Conservation (phyloP, 1,139 yeast species). For the Suhomyces maxii region DNA sequence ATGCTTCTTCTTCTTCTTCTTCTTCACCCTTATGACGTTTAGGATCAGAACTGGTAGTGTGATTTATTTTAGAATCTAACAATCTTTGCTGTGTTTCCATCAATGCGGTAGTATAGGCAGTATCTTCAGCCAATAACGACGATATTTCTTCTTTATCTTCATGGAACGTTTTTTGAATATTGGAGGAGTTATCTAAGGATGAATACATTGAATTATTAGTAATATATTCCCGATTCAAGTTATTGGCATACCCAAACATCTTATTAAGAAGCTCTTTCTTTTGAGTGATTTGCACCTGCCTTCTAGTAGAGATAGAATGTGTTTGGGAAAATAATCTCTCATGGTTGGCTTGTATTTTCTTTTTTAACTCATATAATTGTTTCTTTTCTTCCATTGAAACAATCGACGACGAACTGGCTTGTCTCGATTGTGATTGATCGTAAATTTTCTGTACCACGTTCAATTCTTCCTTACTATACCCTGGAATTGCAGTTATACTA, state of each 20-base stretch:
- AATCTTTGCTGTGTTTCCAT: slow-evolving; percentile 23
- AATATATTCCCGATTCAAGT: slow-evolving; percentile 40
- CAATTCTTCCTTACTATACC: slow-evolving; percentile 42
- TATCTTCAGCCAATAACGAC: slow-evolving; percentile 36
- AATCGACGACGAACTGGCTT: slow-evolving; percentile 1
- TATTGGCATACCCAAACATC: slow-evolving; percentile 42
- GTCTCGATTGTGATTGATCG: slow-evolving; percentile 13
- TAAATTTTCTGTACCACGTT: slow-evolving; percentile 20
- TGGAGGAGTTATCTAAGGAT: slow-evolving; percentile 38
- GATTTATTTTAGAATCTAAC: slow-evolving; percentile 9
- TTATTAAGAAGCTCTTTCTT: slow-evolving; percentile 41
- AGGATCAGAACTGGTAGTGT: neutral
- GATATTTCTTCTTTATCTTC: slow-evolving; percentile 46
- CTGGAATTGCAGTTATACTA: slow-evolving; percentile 37
- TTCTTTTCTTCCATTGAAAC: slow-evolving; percentile 26
- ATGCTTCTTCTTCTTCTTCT: slow-evolving; percentile 8
- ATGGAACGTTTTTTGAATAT: slow-evolving; percentile 40
- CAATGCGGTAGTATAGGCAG: slow-evolving; percentile 29
- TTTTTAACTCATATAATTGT: slow-evolving; percentile 33
- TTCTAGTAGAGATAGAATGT: slow-evolving; percentile 35
- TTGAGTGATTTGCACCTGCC: slow-evolving; percentile 45
- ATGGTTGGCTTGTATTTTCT: slow-evolving; percentile 33
- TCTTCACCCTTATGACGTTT: neutral
- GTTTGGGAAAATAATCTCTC: slow-evolving; percentile 37
- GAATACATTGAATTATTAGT: slow-evolving; percentile 46